Conservation (phyloP, 495 filamentous ascomycete genomes). For the Jackrogersella multiformis region DNA sequence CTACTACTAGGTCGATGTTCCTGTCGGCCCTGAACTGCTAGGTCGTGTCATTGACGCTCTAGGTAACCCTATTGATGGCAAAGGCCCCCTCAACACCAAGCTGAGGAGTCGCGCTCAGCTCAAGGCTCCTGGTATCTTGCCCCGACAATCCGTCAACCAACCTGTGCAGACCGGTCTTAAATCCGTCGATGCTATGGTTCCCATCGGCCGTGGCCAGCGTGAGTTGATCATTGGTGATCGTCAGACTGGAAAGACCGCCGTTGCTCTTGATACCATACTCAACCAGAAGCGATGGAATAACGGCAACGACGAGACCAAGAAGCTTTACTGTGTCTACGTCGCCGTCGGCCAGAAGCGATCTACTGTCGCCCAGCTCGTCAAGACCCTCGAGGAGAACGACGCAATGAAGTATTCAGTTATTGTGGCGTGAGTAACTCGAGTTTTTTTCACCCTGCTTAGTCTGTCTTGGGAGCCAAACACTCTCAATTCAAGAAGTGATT, state of each 20-base stretch:
- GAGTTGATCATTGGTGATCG: constrained; percentile 99
- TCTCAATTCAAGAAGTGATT: too few relatives aligned
- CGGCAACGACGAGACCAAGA: constrained; percentile 87
- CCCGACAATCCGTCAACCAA: constrained; percentile 95
- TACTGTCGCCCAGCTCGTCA: constrained; percentile 97
- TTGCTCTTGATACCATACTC: constrained; percentile 96
- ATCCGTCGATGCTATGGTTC: constrained; percentile 99
- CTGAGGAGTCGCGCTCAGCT: constrained; percentile 96
- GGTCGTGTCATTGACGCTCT: constrained; percentile 98
- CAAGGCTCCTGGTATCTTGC: constrained; percentile 98
- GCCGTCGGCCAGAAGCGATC: constrained; percentile 99
- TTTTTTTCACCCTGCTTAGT: too few relatives aligned
- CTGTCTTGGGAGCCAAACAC: too few relatives aligned
- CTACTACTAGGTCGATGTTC: constrained; percentile 84
- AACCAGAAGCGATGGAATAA: constrained; percentile 99
- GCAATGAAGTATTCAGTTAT: constrained; percentile 98
- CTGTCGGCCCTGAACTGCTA: constrained; percentile 90
- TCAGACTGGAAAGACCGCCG: constrained; percentile 99
- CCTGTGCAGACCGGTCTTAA: constrained; percentile 99
- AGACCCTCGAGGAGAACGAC: constrained; percentile 99
- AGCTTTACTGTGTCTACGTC: constrained; percentile 99
- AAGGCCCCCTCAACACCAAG: constrained; percentile 91
- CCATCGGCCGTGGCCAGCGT: constrained; percentile 99
- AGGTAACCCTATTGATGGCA: constrained; percentile 98
- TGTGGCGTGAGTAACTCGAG: too few relatives aligned